Percentiles rank a stretch among this genome's conserved stretches.
Evolutionary conservation across 208 protist genomes (phyloP).

Genomic region (Crithidia brevicula): DNA sequence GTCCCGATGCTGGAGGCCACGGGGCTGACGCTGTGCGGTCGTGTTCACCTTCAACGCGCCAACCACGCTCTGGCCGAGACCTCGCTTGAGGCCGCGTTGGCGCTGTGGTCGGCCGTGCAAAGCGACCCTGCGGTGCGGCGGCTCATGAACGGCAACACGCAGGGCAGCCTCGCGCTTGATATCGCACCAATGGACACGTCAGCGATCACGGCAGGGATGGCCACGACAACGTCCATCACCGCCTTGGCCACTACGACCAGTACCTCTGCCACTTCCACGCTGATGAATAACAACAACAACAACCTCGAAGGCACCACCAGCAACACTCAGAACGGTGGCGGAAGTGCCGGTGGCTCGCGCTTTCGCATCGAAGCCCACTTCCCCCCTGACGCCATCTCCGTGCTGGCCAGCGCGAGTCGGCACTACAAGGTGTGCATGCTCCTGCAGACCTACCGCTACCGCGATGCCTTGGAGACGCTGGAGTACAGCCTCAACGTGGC

Average conservation of each 20-base stretch:
- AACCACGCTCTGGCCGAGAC: slow-evolving; percentile 77
- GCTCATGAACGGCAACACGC: neutral
- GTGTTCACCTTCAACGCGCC: slow-evolving; percentile 80
- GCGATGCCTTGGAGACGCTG: slow-evolving; percentile 84
- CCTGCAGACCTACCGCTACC: slow-evolving; percentile 85
- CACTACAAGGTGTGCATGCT: slow-evolving; percentile 72
- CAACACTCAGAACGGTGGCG: no score
- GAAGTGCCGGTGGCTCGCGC: neutral
- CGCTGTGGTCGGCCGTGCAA: slow-evolving; percentile 40
- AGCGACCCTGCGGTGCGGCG: slow-evolving; percentile 33
- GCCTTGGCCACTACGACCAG: neutral
- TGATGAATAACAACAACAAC: neutral
- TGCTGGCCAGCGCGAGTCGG: slow-evolving; percentile 60
- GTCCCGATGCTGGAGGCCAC: slow-evolving; percentile 67
- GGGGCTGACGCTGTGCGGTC: slow-evolving; percentile 68
- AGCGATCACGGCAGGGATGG: neutral
- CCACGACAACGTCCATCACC: slow-evolving; percentile 15
- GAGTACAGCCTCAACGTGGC: slow-evolving; percentile 71
- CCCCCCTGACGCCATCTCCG: slow-evolving; percentile 49
- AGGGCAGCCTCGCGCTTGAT: no score
- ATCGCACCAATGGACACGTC: slow-evolving; percentile 21
- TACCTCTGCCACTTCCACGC: no score
- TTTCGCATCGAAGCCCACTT: slow-evolving; percentile 38
- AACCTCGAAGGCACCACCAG: slow-evolving; percentile 7
- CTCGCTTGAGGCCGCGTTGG: slow-evolving; percentile 54